These are phyloP conservation scores for Lyophyllum decastes DNA, from an alignment of 768 basidiomycete genomes.

Conservation along the genomic window DNA sequence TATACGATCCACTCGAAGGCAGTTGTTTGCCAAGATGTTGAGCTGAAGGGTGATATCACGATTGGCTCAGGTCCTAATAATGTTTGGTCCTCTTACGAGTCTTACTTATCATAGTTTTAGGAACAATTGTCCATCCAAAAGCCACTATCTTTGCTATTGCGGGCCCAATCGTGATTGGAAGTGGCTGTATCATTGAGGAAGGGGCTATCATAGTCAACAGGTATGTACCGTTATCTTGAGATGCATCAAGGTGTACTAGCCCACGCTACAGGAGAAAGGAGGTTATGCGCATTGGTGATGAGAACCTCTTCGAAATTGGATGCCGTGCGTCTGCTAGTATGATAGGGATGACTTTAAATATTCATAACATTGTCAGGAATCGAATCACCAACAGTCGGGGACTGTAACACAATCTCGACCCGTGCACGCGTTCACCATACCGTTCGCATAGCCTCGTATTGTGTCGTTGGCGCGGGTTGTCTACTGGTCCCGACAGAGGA, in stretches of 20 bases:
- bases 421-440: constrained; percentile 83
- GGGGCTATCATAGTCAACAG: constrained; percentile 88
- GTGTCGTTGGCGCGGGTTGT: constrained; percentile 81
- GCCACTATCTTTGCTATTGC: constrained; percentile 90
- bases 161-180: constrained; percentile 89
- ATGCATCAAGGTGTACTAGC: neutral
- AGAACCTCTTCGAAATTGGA: constrained; percentile 93
- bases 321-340: constrained; percentile 62
- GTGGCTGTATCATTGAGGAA: constrained; percentile 91
- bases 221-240: constrained; percentile 30
- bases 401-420: constrained; percentile 85
- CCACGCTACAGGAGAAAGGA: constrained; percentile 58
- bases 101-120: constrained; percentile 33
- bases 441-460: constrained; percentile 76
- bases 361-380: constrained; percentile 55
- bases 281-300: constrained; percentile 90
- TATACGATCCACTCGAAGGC: constrained; percentile 90
- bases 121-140: constrained; percentile 90
- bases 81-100: neutral
- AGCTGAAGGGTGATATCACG: constrained; percentile 92
- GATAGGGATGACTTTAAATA: neutral
- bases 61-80: constrained; percentile 70
- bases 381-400: constrained; percentile 82
- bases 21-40: constrained; percentile 90
- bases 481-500: constrained; percentile 78